A percentile compares a stretch with the other conserved stretches of the same genome.
These are phyloP conservation scores for Stagonosporopsis chrysanthemi DNA, from an alignment of 2,329 filamentous ascomycete genomes.

Conservation along the genomic window DNA sequence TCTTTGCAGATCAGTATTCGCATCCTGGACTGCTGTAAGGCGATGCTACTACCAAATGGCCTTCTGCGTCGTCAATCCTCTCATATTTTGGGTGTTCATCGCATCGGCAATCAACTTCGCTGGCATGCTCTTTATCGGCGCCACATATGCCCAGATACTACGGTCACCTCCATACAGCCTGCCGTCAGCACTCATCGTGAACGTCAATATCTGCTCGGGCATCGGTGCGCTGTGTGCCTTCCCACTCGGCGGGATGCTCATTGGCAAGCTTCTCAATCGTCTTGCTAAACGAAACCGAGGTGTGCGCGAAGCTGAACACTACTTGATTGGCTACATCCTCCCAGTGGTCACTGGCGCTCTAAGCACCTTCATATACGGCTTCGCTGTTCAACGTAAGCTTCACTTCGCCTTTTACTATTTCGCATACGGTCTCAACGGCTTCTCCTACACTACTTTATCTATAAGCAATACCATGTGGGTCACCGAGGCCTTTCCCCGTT, in stretches of 20 bases:
- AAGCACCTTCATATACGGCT: conserved; percentile 36
- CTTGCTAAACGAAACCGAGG: conserved; percentile 38
- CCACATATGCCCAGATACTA: conserved; percentile 33
- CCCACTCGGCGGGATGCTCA: conserved; percentile 17
- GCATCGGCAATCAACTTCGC: conserved; percentile 36
- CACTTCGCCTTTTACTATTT: conserved; percentile 29
- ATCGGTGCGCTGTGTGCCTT: conserved; percentile 31
- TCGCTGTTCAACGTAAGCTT: conserved; percentile 29
- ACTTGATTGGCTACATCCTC: conserved; percentile 38
- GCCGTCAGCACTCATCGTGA: conserved; percentile 19
- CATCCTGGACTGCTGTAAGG: conserved; percentile 36
- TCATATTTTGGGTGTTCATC: conserved; percentile 45
- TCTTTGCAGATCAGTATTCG: conserved; percentile 32
- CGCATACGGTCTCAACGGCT: conserved; percentile 40
- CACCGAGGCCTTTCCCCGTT: conserved; percentile 43
- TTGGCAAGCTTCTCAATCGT: conserved; percentile 25
- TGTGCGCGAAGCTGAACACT: conserved; percentile 43
- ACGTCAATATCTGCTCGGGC: conserved; percentile 32
- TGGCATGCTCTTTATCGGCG: conserved; percentile 42
- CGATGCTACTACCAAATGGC: conserved; percentile 38
- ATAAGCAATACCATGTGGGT: conserved; percentile 42
- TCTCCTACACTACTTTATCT: conserved; percentile 34
- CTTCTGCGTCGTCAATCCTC: conserved; percentile 39
- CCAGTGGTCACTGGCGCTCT: conserved; percentile 34
- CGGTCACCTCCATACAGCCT: conserved; percentile 34